Conservation (phyloP, 148 eudicot species). For the Rheum nobile region DNA sequence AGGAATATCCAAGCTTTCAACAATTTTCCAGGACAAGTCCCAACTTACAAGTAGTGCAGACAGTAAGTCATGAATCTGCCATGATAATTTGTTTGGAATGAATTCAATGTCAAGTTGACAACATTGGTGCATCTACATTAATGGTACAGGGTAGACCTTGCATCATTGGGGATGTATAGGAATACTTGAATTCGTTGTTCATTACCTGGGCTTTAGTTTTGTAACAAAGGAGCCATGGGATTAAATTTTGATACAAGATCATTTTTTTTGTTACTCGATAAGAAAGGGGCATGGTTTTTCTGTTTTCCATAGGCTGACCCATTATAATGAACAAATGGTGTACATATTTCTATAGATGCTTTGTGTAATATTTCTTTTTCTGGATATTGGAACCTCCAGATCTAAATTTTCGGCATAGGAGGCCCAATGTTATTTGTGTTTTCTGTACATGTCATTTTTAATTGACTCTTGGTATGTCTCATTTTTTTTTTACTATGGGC, state of each 20-base stretch:
- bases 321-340: background rate
- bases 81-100: background rate
- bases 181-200: background rate
- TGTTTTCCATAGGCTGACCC: background rate
- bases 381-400: constrained; percentile 29
- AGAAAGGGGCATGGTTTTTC: background rate
- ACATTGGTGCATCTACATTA: background rate
- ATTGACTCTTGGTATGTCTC: background rate
- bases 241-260: background rate
- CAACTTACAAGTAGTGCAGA: constrained; percentile 77
- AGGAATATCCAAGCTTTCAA: constrained; percentile 76
- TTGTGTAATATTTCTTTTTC: background rate
- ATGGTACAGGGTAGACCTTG: background rate
- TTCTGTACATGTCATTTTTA: background rate
- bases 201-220: background rate
- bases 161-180: background rate
- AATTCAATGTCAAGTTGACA: background rate
- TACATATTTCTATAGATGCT: background rate
- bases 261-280: background rate
- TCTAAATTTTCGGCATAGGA: constrained; percentile 79
- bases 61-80: constrained; percentile 45
- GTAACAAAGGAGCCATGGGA: background rate
- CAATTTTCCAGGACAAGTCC: constrained; percentile 66
- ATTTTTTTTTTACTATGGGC: background rate
- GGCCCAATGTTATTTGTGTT: background rate